These are phyloP conservation scores for Ceratopteris richardii DNA, from an alignment of 75 land plant species.

Conservation along the genomic window DNA sequence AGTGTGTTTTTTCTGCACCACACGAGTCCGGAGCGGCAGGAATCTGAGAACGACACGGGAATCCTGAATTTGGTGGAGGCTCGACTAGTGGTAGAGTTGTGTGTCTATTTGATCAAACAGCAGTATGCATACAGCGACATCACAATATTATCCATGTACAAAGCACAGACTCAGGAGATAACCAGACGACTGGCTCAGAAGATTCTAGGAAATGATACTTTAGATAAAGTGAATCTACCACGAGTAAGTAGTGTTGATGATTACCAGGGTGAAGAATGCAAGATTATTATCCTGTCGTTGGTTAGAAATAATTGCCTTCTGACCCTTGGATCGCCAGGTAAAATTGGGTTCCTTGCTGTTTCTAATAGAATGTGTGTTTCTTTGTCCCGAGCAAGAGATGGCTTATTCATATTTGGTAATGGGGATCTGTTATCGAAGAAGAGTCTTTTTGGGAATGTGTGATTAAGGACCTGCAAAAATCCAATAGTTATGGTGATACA, in stretches of 20 bases:
- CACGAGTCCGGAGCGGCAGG: too few species aligned
- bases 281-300: conserved; percentile 20
- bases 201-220: too few species aligned
- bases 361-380: conserved; percentile 27
- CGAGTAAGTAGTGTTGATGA: conserved; percentile 30
- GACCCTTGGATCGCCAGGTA: conserved; percentile 1
- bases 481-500: conserved; percentile 3
- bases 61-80: too few species aligned
- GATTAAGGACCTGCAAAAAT: conserved; percentile 1
- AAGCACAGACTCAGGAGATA: too few species aligned
- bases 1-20: too few species aligned
- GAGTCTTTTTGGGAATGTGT: conserved; percentile 11
- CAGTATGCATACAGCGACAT: too few species aligned
- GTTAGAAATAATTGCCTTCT: conserved; percentile 13
- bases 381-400: conserved; percentile 25
- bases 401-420: conserved; percentile 28
- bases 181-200: too few species aligned
- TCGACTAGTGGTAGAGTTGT: too few species aligned
- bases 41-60: too few species aligned
- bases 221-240: conserved; percentile 1
- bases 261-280: conserved; percentile 23
- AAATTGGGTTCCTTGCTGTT: conserved; percentile 18
- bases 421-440: conserved; percentile 11
- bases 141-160: too few species aligned
- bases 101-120: too few species aligned